Evolutionary conservation across 1,139 yeast genomes (phyloP).

Genomic region (Geotrichum restrictum): DNA sequence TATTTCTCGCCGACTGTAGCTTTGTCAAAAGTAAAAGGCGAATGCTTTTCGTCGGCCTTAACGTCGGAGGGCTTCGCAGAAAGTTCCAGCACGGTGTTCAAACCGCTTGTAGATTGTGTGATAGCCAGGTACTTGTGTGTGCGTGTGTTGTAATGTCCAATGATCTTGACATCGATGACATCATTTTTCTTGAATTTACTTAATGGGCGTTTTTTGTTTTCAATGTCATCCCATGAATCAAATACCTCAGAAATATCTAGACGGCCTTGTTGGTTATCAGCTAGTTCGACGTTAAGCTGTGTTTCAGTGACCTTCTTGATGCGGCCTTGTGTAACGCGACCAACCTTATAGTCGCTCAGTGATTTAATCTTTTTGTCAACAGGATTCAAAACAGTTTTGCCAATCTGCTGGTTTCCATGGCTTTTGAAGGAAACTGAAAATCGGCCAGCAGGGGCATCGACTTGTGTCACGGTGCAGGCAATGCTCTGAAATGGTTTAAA

Average conservation of each 20-base stretch:
- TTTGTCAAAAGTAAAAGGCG: slow-evolving; percentile 42
- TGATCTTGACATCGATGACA: slow-evolving; percentile 56
- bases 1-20: slow-evolving; percentile 46
- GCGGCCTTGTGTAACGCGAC: slow-evolving; percentile 56
- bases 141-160: slow-evolving; percentile 75
- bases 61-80: slow-evolving; percentile 49
- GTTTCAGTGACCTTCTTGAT: slow-evolving; percentile 65
- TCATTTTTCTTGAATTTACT: slow-evolving; percentile 55
- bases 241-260: slow-evolving; percentile 72
- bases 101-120: slow-evolving; percentile 53
- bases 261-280: slow-evolving; percentile 77
- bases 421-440: slow-evolving; percentile 20
- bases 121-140: slow-evolving; percentile 67
- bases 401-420: slow-evolving; percentile 24
- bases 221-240: slow-evolving; percentile 53
- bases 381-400: slow-evolving; percentile 48
- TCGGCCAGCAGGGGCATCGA: slow-evolving; percentile 16
- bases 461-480: slow-evolving; percentile 41
- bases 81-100: slow-evolving; percentile 61
- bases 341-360: slow-evolving; percentile 55
- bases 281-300: slow-evolving; percentile 70
- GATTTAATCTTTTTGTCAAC: slow-evolving; percentile 51
- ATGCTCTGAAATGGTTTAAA: slow-evolving; percentile 66
- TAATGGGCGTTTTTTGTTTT: slow-evolving; percentile 58
- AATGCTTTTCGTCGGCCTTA: slow-evolving; percentile 30